phyloP scores from a whole-genome alignment of 2,329 filamentous ascomycete species.

The Hysterium pulicare region DNA sequence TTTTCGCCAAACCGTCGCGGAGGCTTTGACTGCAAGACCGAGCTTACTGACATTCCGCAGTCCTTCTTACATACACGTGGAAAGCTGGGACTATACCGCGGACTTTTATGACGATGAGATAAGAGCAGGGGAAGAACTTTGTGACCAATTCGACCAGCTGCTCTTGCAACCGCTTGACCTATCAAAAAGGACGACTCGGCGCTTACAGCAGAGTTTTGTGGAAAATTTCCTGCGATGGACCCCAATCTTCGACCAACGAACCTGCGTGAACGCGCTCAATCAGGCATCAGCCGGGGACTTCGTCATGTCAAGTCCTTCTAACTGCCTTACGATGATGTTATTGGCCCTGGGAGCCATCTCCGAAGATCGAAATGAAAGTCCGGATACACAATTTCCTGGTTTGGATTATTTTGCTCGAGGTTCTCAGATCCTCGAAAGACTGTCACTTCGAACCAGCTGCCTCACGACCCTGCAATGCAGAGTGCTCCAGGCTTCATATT shows the following conservation, averaged over 20 bases:
- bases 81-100: constrained; percentile 26
- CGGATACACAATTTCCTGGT: constrained; percentile 16
- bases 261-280: constrained; percentile 18
- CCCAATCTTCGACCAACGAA: constrained; percentile 21
- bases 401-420: constrained; percentile 24
- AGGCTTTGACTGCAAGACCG: constrained; percentile 21
- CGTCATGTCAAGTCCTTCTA: constrained; percentile 10
- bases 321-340: constrained; percentile 20
- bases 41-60: constrained; percentile 21
- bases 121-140: constrained; percentile 20
- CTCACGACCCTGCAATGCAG: constrained; percentile 22
- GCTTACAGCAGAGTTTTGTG: constrained; percentile 23
- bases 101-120: constrained; percentile 28
- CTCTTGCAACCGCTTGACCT: constrained; percentile 14
- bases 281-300: constrained; percentile 12
- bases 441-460: constrained; percentile 19
- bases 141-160: constrained; percentile 18
- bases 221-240: constrained; percentile 27
- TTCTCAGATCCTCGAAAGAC: constrained; percentile 17
- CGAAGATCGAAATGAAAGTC: constrained; percentile 15
- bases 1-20: constrained; percentile 23
- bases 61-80: constrained; percentile 20
- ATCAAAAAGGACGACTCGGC: constrained; percentile 17
- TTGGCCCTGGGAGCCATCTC: constrained; percentile 22
- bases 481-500: constrained; percentile 24